These are phyloP conservation scores for Blastocystis hominis DNA, from an alignment of 352 stramenopile species.

Conservation along the genomic window DNA sequence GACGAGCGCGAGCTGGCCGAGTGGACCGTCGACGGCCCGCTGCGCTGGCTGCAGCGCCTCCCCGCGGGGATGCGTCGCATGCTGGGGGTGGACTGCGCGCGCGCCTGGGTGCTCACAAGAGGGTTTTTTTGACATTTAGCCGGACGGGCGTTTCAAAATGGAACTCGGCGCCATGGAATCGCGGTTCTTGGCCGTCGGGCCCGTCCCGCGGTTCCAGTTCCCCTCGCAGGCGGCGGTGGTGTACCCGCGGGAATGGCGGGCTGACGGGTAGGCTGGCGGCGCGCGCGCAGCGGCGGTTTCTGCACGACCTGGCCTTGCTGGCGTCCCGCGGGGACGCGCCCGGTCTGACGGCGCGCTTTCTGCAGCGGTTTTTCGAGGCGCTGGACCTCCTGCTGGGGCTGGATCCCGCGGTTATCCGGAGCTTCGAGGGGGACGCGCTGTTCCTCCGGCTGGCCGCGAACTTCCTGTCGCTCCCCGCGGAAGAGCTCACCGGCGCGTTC, in stretches of 20 bases:
- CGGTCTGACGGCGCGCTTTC: not conserved
- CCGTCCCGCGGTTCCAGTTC: not conserved
- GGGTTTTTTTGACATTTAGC: not conserved
- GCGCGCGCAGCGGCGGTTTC: not conserved
- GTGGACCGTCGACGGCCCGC: not conserved
- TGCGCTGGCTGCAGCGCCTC: not conserved
- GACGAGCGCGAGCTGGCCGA: not conserved
- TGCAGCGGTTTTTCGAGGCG: not conserved
- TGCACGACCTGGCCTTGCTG: not conserved
- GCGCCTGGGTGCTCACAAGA: not conserved
- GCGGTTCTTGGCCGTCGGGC: not conserved
- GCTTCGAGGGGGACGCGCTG: not conserved
- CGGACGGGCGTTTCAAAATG: not conserved
- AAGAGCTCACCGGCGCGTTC: not conserved
- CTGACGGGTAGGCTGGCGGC: not conserved
- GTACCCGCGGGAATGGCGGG: not conserved
- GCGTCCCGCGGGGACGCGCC: not conserved
- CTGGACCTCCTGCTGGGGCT: not conserved
- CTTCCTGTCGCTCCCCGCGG: not conserved
- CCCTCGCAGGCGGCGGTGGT: not conserved
- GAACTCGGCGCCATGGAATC: not conserved
- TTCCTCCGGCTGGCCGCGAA: not conserved
- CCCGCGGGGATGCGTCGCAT: too few species aligned
- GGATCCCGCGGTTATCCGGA: not conserved
- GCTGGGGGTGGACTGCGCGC: not conserved